phyloP scores from a whole-genome alignment of 805 yeast species.

The Zygosaccharomyces siamensis region DNA sequence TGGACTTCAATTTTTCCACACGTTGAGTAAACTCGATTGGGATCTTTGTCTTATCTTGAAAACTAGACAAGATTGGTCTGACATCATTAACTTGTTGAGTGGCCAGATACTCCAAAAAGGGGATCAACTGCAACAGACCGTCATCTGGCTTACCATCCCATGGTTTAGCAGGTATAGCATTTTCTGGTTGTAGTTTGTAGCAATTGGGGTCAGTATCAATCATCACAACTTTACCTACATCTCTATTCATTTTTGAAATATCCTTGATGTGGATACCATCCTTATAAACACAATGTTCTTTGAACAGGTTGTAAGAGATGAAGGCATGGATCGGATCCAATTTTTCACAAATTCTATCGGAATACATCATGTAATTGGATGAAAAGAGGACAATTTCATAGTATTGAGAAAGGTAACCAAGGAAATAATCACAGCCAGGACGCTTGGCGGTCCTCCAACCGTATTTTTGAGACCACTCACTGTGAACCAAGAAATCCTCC shows the following conservation, averaged over 20 bases:
- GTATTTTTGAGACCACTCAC: constrained; percentile 83
- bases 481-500: constrained; percentile 86
- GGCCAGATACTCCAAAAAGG: constrained; percentile 90
- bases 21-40: constrained; percentile 77
- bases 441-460: constrained; percentile 99
- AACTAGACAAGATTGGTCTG: constrained; percentile 78
- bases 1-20: constrained; percentile 67
- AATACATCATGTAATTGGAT: constrained; percentile 76
- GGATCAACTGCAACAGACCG: constrained; percentile 71
- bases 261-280: constrained; percentile 91
- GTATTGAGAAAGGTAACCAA: constrained; percentile 90
- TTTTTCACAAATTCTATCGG: constrained; percentile 79
- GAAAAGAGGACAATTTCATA: constrained; percentile 93
- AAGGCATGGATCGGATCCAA: constrained; percentile 91
- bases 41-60: constrained; percentile 58
- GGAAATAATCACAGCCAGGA: constrained; percentile 95
- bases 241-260: constrained; percentile 85
- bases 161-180: constrained; percentile 76
- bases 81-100: constrained; percentile 82
- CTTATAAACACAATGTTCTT: constrained; percentile 81
- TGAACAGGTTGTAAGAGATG: constrained; percentile 77
- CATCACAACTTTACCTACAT: constrained; percentile 70
- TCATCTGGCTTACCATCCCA: constrained; percentile 91
- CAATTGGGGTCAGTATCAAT: constrained; percentile 74
- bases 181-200: constrained; percentile 83